These are phyloP conservation scores for Melanogaster broomeanus DNA, from an alignment of 768 basidiomycete species.

Conservation along the genomic window DNA sequence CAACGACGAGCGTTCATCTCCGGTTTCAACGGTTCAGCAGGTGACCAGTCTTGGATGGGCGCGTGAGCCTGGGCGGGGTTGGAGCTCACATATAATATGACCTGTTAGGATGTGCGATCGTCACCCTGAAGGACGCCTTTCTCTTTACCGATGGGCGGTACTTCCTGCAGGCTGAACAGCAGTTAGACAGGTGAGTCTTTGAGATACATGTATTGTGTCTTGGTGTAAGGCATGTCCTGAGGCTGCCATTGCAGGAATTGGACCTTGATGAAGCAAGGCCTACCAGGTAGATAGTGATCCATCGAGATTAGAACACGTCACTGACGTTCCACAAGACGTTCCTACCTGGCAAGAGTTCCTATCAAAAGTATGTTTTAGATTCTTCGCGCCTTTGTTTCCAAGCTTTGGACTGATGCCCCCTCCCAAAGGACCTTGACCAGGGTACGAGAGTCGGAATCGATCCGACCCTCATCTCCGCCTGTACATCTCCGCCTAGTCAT, in stretches of 20 bases:
- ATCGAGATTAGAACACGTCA: not conserved
- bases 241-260: constrained; percentile 60
- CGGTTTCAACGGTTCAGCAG: constrained; percentile 93
- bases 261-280: constrained; percentile 91
- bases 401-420: not conserved
- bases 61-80: not conserved
- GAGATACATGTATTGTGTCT: not conserved
- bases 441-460: constrained; percentile 80
- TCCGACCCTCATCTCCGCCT: constrained; percentile 67
- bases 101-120: constrained; percentile 69
- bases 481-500: constrained; percentile 38
- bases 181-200: constrained; percentile 72
- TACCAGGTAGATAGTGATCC: constrained; percentile 55
- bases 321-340: constrained; percentile 54
- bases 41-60: constrained; percentile 37
- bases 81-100: constrained; percentile 5
- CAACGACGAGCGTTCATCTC: constrained; percentile 86
- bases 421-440: constrained; percentile 55
- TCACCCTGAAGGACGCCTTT: constrained; percentile 69
- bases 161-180: constrained; percentile 88
- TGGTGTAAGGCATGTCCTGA: constrained; percentile 2
- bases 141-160: constrained; percentile 97
- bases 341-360: constrained; percentile 91
- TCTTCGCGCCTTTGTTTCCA: not conserved
- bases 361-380: constrained; percentile 50